phyloP scores from a whole-genome alignment of 2,329 filamentous ascomycete species.

The Ophiognomonia clavigignenti-juglandacearum region DNA sequence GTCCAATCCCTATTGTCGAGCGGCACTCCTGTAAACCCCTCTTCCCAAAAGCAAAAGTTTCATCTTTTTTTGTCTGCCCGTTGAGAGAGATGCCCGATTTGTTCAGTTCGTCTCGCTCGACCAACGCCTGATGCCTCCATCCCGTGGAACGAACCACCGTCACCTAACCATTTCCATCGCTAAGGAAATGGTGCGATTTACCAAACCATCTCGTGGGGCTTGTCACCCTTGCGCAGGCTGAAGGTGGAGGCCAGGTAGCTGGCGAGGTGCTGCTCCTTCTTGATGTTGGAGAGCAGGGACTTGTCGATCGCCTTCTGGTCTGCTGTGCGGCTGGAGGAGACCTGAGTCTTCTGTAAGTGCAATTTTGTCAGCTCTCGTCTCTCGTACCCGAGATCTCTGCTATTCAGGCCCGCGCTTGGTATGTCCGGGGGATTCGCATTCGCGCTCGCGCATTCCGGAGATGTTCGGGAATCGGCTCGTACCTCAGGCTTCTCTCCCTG shows the following conservation, averaged over 20 bases:
- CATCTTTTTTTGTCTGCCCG: conserved; percentile 21
- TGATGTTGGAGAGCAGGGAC: conserved; percentile 89
- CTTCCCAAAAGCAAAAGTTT: conserved; percentile 18
- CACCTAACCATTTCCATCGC: conserved; percentile 6
- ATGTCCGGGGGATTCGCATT: background rate
- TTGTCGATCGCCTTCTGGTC: conserved; percentile 99
- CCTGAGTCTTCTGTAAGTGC: conserved; percentile 82
- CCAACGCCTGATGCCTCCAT: conserved; percentile 14
- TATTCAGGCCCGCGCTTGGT: background rate
- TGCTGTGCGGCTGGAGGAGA: conserved; percentile 82
- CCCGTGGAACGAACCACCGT: background rate
- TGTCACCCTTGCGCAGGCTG: conserved; percentile 98
- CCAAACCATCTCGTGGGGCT: conserved; percentile 99
- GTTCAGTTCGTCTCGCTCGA: conserved; percentile 18
- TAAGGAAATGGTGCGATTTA: conserved; percentile 47
- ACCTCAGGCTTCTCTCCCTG: conserved; percentile 92
- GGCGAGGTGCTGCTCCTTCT: conserved; percentile 93
- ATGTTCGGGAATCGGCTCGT: background rate
- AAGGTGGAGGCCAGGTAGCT: conserved; percentile 95
- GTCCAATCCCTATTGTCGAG: conserved; percentile 27
- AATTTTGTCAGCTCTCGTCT: conserved; percentile 29
- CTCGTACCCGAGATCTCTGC: too few species aligned
- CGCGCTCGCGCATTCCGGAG: background rate
- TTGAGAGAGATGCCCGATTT: conserved; percentile 16
- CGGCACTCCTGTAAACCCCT: conserved; percentile 18